These are phyloP conservation scores for Leccinum truebloodii DNA, from an alignment of 768 basidiomycete genomes.

Conservation along the genomic window DNA sequence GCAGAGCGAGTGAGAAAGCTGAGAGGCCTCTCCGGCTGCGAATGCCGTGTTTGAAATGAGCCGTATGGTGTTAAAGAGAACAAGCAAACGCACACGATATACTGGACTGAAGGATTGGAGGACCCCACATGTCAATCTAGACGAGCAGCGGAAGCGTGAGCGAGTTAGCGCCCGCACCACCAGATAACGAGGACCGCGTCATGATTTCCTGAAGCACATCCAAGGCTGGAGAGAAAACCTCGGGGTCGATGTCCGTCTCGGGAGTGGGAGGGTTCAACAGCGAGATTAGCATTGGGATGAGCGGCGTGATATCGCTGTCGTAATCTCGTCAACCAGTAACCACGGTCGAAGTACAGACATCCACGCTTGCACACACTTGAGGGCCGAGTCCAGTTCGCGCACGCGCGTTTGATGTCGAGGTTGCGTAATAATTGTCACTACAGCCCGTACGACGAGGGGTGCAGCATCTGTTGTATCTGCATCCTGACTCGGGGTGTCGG, in stretches of 20 bases:
- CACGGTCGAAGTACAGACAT: conserved; percentile 55
- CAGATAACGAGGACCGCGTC: conserved; percentile 67
- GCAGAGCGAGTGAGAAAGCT: conserved; percentile 69
- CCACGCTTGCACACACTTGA: conserved; percentile 86
- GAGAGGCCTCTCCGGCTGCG: conserved; percentile 40
- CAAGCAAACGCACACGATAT: conserved; percentile 35
- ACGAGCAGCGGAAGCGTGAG: conserved; percentile 83
- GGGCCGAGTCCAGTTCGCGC: conserved; percentile 62
- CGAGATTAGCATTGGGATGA: no score
- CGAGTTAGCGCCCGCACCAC: conserved; percentile 65
- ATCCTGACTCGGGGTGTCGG: no score
- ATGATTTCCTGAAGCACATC: conserved; percentile 80
- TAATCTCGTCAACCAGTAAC: conserved; percentile 3
- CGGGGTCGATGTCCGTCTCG: conserved; percentile 34
- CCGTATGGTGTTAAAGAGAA: background rate
- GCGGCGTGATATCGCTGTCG: no score
- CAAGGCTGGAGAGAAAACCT: conserved; percentile 61
- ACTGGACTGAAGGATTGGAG: conserved; percentile 42
- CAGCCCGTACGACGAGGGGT: conserved; percentile 68
- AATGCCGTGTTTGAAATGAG: background rate
- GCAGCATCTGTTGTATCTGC: conserved; percentile 56
- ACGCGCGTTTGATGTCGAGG: conserved; percentile 31
- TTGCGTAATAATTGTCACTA: conserved; percentile 55
- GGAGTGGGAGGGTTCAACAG: no score
- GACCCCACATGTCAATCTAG: conserved; percentile 66